phyloP scores from a whole-genome alignment of 2,329 filamentous ascomycete species.

The Leptosphaerulina australis region DNA sequence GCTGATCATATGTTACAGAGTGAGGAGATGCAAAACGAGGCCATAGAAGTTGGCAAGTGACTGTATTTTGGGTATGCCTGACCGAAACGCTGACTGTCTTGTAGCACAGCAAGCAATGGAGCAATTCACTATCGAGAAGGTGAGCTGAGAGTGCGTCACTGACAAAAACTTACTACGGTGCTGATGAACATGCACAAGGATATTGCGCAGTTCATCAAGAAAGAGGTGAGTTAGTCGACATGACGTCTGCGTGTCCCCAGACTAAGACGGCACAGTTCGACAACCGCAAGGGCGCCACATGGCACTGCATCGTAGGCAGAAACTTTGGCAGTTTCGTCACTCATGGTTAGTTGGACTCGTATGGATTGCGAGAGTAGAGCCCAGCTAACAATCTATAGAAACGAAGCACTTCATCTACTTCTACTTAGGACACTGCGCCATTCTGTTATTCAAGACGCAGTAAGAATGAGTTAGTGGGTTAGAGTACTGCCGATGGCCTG shows the following conservation, averaged over 20 bases:
- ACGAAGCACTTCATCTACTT: constrained; percentile 99
- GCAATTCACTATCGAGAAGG: constrained; percentile 75
- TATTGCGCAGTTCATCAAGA: constrained; percentile 95
- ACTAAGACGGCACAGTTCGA: constrained; percentile 72
- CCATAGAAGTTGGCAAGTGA: constrained; percentile 87
- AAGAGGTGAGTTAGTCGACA: constrained; percentile 64
- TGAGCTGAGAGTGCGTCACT: constrained; percentile 35
- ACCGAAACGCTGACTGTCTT: constrained; percentile 31
- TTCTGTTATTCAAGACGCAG: constrained; percentile 98
- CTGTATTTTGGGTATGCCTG: constrained; percentile 12
- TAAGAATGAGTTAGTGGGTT: constrained; percentile 49
- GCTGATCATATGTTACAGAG: constrained; percentile 62
- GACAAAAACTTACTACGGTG: not conserved
- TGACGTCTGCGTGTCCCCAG: not conserved
- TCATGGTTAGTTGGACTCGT: constrained; percentile 69
- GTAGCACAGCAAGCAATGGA: constrained; percentile 73
- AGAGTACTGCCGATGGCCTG: constrained; percentile 5
- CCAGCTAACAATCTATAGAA: constrained; percentile 63
- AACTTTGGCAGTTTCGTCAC: constrained; percentile 99
- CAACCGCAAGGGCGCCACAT: constrained; percentile 94
- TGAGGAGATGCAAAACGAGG: constrained; percentile 96
- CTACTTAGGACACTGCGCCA: constrained; percentile 97
- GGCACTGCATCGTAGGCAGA: constrained; percentile 98
- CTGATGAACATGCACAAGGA: constrained; percentile 63
- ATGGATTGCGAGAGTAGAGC: too few species aligned